Percentiles rank a stretch among this genome's conserved stretches.
Evolutionary conservation across 768 basidiomycete species (phyloP).

Genomic region (Russula olivacea): DNA sequence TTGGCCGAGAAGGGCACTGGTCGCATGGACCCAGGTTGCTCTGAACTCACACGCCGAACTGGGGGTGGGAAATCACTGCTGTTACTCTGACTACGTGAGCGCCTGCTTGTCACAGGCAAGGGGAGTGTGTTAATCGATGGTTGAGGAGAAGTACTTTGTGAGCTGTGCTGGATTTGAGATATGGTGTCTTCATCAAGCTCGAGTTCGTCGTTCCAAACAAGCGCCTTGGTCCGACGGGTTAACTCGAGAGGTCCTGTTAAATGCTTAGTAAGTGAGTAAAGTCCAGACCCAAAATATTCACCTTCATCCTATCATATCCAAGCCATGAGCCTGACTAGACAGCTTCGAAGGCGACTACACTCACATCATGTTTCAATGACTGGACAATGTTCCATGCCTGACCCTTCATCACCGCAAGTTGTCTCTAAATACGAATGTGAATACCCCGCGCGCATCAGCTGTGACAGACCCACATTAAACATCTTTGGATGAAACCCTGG

Average conservation of each 20-base stretch:
- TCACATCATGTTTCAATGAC: constrained; percentile 67
- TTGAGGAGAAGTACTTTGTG: constrained; percentile 46
- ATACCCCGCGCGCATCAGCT: background rate
- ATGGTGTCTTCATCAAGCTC: constrained; percentile 43
- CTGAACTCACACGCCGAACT: constrained; percentile 55
- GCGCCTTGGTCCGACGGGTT: constrained; percentile 71
- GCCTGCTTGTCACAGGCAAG: constrained; percentile 45
- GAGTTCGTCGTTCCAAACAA: constrained; percentile 85
- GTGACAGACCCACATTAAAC: constrained; percentile 54
- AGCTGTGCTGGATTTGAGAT: constrained; percentile 33
- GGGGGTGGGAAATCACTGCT: constrained; percentile 70
- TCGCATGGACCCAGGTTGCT: constrained; percentile 56
- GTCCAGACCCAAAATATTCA: constrained; percentile 29
- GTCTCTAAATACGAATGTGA: constrained; percentile 44
- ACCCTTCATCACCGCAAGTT: constrained; percentile 90
- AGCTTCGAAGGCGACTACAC: constrained; percentile 28
- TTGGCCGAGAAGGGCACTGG: constrained; percentile 83
- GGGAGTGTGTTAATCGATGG: constrained; percentile 61
- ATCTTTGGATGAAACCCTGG: constrained; percentile 87
- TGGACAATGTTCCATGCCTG: constrained; percentile 90
- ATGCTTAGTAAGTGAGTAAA: background rate
- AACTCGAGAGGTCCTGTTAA: constrained; percentile 77
- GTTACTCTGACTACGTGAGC: constrained; percentile 54
- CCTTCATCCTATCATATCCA: constrained; percentile 59
- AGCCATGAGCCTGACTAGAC: background rate